Conservation (phyloP, 352 stramenopile genomes). For the Phytopythium boreale region DNA sequence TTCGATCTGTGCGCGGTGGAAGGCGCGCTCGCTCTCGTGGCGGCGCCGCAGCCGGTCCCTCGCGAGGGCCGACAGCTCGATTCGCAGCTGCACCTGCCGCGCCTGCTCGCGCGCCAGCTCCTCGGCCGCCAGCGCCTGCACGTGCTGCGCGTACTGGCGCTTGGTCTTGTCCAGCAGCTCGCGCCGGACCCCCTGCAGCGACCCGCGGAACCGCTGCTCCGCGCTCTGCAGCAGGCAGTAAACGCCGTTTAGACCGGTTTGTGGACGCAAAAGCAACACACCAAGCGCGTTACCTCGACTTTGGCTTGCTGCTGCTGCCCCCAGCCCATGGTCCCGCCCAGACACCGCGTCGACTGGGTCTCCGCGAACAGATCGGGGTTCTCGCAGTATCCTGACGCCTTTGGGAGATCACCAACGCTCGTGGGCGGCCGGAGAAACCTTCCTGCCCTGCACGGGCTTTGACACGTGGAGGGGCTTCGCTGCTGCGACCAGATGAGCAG, state of each 20-base stretch:
- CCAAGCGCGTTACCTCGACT: conserved; percentile 36
- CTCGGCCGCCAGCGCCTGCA: conserved; percentile 48
- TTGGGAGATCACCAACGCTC: background rate
- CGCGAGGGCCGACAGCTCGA: conserved; percentile 42
- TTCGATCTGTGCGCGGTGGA: conserved; percentile 60
- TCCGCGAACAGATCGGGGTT: conserved; percentile 26
- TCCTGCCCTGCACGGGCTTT: background rate
- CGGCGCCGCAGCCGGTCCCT: conserved; percentile 46
- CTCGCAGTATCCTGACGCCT: background rate
- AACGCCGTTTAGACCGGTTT: background rate
- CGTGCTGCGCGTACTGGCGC: conserved; percentile 42
- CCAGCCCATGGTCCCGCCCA: conserved; percentile 56
- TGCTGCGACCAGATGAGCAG: conserved; percentile 15
- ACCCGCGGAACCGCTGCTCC: conserved; percentile 43
- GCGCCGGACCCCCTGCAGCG: conserved; percentile 41
- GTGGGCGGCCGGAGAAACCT: background rate
- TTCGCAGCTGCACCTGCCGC: conserved; percentile 44
- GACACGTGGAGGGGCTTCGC: background rate
- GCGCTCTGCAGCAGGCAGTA: conserved; percentile 31
- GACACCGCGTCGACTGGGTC: conserved; percentile 50
- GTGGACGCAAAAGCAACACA: background rate
- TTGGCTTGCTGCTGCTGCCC: conserved; percentile 35
- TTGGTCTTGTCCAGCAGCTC: conserved; percentile 76
- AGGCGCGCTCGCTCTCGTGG: conserved; percentile 46
- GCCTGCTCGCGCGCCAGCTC: conserved; percentile 64